Percentiles rank a stretch among this genome's conserved stretches.
phyloP scores from a whole-genome alignment of 2,329 filamentous ascomycete genomes.

The Truncatella angustata region DNA sequence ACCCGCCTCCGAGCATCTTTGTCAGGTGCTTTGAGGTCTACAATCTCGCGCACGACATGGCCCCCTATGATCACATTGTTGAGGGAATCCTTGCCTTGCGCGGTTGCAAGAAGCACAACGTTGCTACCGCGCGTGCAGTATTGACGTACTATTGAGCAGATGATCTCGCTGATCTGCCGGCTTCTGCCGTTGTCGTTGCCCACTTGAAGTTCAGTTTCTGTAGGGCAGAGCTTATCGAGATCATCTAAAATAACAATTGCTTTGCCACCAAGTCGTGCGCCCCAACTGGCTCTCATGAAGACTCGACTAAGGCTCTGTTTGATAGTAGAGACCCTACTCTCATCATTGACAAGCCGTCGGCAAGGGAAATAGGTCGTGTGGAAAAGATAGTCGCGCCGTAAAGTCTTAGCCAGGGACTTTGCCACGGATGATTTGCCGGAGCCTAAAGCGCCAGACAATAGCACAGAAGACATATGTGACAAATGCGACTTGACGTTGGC shows the following conservation, averaged over 20 bases:
- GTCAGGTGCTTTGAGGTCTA: constrained; percentile 84
- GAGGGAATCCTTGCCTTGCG: constrained; percentile 87
- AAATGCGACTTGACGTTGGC: constrained; percentile 72
- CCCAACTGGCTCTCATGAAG: constrained; percentile 91
- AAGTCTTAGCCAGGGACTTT: constrained; percentile 69
- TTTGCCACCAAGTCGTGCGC: constrained; percentile 78
- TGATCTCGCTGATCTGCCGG: constrained; percentile 84
- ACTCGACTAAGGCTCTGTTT: constrained; percentile 82
- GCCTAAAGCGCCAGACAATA: constrained; percentile 85
- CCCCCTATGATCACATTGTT: constrained; percentile 89
- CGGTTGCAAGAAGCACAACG: constrained; percentile 85
- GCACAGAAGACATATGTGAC: constrained; percentile 80
- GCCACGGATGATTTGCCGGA: constrained; percentile 85
- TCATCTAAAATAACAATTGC: constrained; percentile 89
- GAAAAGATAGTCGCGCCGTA: constrained; percentile 73
- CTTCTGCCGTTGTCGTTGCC: constrained; percentile 92
- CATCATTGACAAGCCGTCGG: constrained; percentile 82
- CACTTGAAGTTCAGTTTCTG: constrained; percentile 90
- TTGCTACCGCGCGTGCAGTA: constrained; percentile 78
- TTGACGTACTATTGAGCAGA: constrained; percentile 79
- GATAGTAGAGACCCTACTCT: constrained; percentile 83
- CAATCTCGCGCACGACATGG: constrained; percentile 88
- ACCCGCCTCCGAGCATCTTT: constrained; percentile 86
- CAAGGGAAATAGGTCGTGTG: constrained; percentile 86
- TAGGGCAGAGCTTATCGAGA: constrained; percentile 86